Evolutionary conservation across 2,329 filamentous ascomycete genomes (phyloP), one percentile per base, ranked within the genome.

Genomic region (Magnaporthales sp.): DNA sequence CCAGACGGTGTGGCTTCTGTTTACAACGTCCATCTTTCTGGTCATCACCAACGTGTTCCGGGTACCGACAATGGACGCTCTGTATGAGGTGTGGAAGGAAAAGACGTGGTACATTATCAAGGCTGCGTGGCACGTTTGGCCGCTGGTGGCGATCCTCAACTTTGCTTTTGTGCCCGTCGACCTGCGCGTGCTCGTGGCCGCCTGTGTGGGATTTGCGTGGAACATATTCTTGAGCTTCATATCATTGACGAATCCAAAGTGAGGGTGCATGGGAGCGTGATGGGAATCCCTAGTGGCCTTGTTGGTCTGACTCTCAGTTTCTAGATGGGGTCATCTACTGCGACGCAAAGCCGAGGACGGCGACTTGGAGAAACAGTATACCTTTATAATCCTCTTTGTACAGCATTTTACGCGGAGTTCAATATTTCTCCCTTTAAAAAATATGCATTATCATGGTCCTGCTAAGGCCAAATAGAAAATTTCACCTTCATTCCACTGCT

Each of bases 171-270:
- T 73, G 19, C 72, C 72, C 15, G 72, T 73, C 30, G 67, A 71
- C 54, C 70, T 68, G 63, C 70, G 72, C 2, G 71, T 72, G 46
- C 30, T 72, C 31, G 72, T 73, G 24, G 68, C 70, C 0, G 70
- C 71, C 11, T 73, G 72, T 51, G 70, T 72, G 27, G 71, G 72
- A 4, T 73, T 73, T 32, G 69, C 69, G 24, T 73, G 72, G 72
- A 73, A 71, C 46, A 71, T 73, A 29, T 70, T 73, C 54, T 63
- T 73, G 66, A 65, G 64, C 27, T 30, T 65, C 7, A 54, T 65
- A 8, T 60, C 64, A 2, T 32, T 65, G 64, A 56, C 64, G 11
- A 65, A 38, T 15, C 56, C 56, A 3, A 60, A 60, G 24, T 60
- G 56, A 60, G 6, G 27, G 11, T 8, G 3, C 22, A 19, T 1